Conservation (phyloP, 2,329 filamentous ascomycete genomes). For the Septoria petroselini region DNA sequence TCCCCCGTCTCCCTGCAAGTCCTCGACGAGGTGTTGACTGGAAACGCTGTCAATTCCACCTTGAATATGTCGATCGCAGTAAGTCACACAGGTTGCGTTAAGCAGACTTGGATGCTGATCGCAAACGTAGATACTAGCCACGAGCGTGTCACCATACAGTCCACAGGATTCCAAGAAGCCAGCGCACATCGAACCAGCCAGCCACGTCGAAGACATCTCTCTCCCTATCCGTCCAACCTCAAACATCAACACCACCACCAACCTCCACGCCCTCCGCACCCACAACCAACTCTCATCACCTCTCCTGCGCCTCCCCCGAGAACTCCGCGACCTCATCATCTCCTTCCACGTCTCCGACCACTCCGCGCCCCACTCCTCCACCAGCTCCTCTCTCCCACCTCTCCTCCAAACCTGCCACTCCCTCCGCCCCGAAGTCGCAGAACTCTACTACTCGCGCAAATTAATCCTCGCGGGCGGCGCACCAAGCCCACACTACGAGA, state of each 20-base stretch:
- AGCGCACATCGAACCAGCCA: background rate
- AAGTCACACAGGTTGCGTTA: background rate
- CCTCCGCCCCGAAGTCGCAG: slow-evolving; percentile 13
- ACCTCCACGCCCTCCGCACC: background rate
- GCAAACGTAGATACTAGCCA: background rate
- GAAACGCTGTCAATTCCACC: background rate
- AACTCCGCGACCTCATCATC: slow-evolving; percentile 16
- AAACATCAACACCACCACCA: background rate
- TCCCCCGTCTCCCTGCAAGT: background rate
- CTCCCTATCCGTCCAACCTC: background rate
- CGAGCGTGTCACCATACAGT: background rate
- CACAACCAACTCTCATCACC: slow-evolving; percentile 7
- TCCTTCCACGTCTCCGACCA: background rate
- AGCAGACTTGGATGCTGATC: background rate
- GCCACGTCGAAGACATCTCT: slow-evolving; percentile 3
- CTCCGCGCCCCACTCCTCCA: slow-evolving; percentile 2
- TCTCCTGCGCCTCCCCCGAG: slow-evolving; percentile 15
- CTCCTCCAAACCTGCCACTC: slow-evolving; percentile 2
- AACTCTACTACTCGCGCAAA: slow-evolving; percentile 13
- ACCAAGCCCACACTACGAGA: slow-evolving; percentile 11
- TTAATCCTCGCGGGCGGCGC: slow-evolving; percentile 13
- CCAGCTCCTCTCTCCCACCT: slow-evolving; percentile 6
- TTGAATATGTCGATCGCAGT: background rate
- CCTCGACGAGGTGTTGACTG: no score
- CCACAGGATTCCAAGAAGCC: background rate